A percentile compares a stretch with the other conserved stretches of the same genome.
phyloP scores from a whole-genome alignment of 2,329 filamentous ascomycete genomes.

The Xylariaceae sp. region DNA sequence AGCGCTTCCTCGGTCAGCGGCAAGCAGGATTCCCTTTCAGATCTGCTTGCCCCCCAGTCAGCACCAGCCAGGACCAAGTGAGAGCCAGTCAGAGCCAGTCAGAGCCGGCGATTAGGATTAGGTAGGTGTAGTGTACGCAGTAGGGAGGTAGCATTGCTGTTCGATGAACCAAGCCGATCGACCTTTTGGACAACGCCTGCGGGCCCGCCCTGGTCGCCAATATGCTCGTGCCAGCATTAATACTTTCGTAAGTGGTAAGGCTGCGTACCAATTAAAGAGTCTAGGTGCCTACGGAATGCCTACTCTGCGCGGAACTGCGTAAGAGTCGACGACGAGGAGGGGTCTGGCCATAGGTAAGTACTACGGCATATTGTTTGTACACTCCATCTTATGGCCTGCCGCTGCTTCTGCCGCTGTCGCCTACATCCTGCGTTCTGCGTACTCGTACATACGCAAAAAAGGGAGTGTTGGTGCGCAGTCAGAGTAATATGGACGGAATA shows the following conservation, averaged over 20 bases:
- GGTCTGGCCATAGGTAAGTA: no score
- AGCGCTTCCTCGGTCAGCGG: conserved; percentile 18
- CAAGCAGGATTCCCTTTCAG: conserved; percentile 8
- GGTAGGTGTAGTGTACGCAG: not conserved
- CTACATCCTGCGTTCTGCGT: no score
- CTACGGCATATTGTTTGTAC: not conserved
- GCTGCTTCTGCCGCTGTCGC: no score
- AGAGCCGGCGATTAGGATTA: not conserved
- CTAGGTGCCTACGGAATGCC: not conserved
- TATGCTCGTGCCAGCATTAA: conserved; percentile 1
- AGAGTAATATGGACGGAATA: conserved; percentile 1
- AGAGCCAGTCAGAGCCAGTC: conserved; percentile 1
- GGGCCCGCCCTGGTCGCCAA: not conserved
- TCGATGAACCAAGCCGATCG: not conserved
- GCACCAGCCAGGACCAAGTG: not conserved
- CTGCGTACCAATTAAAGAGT: conserved; percentile 1
- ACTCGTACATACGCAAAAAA: no score
- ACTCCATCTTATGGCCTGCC: not conserved
- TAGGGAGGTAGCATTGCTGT: not conserved
- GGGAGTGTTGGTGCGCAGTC: not conserved
- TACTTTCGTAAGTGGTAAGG: not conserved
- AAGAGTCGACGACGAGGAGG: no score
- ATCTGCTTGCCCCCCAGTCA: not conserved
- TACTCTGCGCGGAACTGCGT: no score
- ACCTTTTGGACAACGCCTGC: not conserved